Conservation (phyloP, 2,329 filamentous ascomycete genomes). For the Didymella pinodella region DNA sequence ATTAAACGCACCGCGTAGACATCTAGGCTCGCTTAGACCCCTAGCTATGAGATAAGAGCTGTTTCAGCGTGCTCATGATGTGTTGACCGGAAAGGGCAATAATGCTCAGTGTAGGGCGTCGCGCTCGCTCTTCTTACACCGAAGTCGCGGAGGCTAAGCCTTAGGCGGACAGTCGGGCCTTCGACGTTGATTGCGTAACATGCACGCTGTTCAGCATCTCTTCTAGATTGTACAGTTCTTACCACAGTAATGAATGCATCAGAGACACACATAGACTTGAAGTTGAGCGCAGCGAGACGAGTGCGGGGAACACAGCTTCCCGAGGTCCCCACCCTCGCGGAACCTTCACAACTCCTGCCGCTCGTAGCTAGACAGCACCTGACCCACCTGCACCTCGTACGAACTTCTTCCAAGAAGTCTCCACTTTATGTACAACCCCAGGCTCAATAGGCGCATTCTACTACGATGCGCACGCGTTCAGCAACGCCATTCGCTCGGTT, state of each 20-base stretch:
- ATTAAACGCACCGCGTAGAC: no score
- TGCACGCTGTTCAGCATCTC: background rate
- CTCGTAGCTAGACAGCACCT: background rate
- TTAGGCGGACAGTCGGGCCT: background rate
- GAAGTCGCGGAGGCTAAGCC: background rate
- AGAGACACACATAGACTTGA: background rate
- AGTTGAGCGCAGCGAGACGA: background rate
- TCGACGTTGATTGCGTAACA: background rate
- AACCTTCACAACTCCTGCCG: conserved; percentile 14
- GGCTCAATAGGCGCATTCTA: background rate
- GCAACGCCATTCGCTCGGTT: background rate
- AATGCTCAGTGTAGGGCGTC: background rate
- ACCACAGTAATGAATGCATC: background rate
- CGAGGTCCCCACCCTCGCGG: conserved; percentile 11
- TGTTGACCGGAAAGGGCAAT: background rate
- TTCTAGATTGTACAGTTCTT: background rate
- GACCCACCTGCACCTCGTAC: conserved; percentile 18
- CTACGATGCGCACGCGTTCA: conserved; percentile 2
- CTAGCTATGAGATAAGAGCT: background rate
- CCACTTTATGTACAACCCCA: conserved; percentile 7
- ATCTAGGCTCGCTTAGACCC: no score
- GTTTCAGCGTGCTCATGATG: background rate
- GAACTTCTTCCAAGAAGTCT: conserved; percentile 1
- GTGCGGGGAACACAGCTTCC: conserved; percentile 13
- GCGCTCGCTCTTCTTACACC: background rate